Conservation (phyloP, 2,329 filamentous ascomycete species). For the Hymenoscyphus repandus region DNA sequence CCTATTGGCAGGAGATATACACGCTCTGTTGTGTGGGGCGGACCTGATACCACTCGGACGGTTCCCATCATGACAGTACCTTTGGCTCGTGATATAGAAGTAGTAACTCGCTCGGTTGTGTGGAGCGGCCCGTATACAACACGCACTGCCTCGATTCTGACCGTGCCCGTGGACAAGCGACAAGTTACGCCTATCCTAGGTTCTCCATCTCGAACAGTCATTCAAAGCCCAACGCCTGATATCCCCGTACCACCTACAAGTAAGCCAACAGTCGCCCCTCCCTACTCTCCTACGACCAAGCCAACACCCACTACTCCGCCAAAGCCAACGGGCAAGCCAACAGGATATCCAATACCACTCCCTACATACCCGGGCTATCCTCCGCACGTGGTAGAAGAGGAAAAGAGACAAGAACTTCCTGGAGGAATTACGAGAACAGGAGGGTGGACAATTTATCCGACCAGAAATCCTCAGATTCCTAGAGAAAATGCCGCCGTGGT, state of each 20-base stretch:
- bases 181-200: constrained; percentile 1
- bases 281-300: not conserved
- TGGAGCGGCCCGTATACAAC: not conserved
- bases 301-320: not conserved
- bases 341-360: not conserved
- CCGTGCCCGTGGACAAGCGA: constrained; percentile 3
- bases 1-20: not conserved
- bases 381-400: not conserved
- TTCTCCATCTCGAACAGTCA: not conserved
- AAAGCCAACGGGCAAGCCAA: not conserved
- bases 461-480: too few species aligned
- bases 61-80: constrained; percentile 5
- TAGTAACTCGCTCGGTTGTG: not conserved
- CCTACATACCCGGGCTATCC: not conserved
- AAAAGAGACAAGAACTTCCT: not conserved
- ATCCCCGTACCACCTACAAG: not conserved
- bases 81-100: not conserved
- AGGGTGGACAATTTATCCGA: too few species aligned
- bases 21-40: not conserved
- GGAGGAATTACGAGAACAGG: too few species aligned
- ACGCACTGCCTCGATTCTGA: not conserved
- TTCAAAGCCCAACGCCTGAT: not conserved
- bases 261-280: not conserved
- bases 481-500: too few species aligned
- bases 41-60: constrained; percentile 1